phyloP scores from a whole-genome alignment of 1,284 basidiomycete species.

The Cerrena zonata region DNA sequence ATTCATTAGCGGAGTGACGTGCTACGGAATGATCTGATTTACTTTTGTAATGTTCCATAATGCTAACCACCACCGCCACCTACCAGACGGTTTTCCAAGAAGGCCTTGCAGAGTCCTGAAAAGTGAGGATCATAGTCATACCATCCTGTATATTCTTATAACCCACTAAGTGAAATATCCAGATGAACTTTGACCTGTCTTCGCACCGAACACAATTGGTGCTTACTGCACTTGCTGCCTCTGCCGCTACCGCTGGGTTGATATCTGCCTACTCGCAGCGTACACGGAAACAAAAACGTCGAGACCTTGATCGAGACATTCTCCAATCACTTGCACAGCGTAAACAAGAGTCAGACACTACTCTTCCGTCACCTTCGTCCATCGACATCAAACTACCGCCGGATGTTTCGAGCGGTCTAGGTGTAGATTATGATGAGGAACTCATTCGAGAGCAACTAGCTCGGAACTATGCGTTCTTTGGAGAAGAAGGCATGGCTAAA shows the following conservation, averaged over 20 bases:
- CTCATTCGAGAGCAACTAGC: constrained; percentile 83
- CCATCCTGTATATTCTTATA: no score
- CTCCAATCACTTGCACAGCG: constrained; percentile 37
- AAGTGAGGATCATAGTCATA: no score
- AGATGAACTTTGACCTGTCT: constrained; percentile 24
- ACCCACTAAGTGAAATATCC: no score
- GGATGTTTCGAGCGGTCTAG: constrained; percentile 7
- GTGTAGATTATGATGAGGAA: constrained; percentile 59
- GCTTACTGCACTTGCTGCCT: constrained; percentile 57
- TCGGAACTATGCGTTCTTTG: constrained; percentile 92
- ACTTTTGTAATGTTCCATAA: neutral
- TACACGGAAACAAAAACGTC: constrained; percentile 42
- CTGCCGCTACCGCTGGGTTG: constrained; percentile 50
- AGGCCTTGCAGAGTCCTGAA: no score
- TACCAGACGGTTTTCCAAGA: neutral
- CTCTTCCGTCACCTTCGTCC: constrained; percentile 9
- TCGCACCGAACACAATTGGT: constrained; percentile 53
- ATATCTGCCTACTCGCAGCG: constrained; percentile 54
- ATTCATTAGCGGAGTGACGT: no score
- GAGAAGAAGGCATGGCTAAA: constrained; percentile 81
- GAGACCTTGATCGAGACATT: constrained; percentile 52
- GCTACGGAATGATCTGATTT: no score
- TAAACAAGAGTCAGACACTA: constrained; percentile 6
- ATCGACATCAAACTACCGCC: constrained; percentile 6
- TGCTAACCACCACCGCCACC: neutral